phyloP scores from a whole-genome alignment of 1,139 yeast species.

The Protomyces arabidopsidicola region DNA sequence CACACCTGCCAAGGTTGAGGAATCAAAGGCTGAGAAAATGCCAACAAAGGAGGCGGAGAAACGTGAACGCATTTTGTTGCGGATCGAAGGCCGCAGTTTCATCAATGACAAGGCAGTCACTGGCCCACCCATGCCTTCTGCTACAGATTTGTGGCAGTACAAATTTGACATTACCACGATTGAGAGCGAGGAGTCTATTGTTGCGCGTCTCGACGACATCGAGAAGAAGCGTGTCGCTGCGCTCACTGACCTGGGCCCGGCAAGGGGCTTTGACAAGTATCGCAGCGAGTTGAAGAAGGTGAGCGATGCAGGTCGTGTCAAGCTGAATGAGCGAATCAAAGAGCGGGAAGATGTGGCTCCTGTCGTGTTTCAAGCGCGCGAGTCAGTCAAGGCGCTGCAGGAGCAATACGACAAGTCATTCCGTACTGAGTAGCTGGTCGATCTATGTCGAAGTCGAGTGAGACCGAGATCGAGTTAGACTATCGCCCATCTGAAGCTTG shows the following conservation, averaged over 20 bases:
- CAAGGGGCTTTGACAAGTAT: not conserved
- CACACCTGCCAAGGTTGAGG: not conserved
- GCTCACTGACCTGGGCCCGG: constrained; percentile 10
- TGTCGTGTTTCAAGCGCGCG: constrained; percentile 2
- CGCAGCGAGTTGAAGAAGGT: constrained; percentile 11
- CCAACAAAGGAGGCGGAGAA: not conserved
- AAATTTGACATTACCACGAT: not conserved
- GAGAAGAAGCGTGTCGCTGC: constrained; percentile 10
- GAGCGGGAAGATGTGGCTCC: not conserved
- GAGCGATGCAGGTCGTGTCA: constrained; percentile 23
- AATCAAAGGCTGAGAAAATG: not conserved
- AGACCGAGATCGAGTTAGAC: no score
- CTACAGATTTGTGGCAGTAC: constrained; percentile 11
- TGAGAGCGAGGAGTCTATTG: constrained; percentile 2
- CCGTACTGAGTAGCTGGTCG: not conserved
- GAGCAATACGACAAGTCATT: not conserved
- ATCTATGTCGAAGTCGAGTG: not conserved
- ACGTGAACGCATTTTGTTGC: not conserved
- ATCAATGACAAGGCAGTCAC: constrained; percentile 8
- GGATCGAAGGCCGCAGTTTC: constrained; percentile 9
- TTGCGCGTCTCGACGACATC: not conserved
- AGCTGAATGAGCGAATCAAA: not conserved
- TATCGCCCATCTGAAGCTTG: not conserved
- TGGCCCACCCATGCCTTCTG: constrained; percentile 21
- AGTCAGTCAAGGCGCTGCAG: not conserved